phyloP scores from a whole-genome alignment of 306 rosid species.

The Prunus campanulata region DNA sequence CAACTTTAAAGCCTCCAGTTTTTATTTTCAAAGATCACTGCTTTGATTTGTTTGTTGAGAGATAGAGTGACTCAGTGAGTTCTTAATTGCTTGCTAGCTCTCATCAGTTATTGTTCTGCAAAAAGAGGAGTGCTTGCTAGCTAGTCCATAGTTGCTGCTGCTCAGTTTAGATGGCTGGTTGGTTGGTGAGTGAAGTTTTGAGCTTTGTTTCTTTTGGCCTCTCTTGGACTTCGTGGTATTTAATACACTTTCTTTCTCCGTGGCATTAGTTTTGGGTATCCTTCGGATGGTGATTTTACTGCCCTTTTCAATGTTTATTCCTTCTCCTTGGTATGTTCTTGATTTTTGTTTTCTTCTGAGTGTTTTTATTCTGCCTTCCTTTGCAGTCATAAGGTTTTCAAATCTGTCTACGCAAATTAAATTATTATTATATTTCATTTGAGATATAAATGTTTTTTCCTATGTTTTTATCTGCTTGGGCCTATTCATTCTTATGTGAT shows the following conservation, averaged over 20 bases:
- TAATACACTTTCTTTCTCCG: constrained; percentile 22
- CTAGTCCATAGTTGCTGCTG: not conserved
- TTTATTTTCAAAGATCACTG: not conserved
- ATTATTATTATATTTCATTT: constrained; percentile 15
- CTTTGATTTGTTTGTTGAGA: not conserved
- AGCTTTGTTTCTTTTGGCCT: constrained; percentile 11
- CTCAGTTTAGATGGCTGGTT: constrained; percentile 15
- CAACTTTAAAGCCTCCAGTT: not conserved
- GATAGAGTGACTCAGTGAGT: not conserved
- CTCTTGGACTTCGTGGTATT: constrained; percentile 24
- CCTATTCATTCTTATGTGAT: constrained; percentile 36
- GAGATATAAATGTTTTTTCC: constrained; percentile 14
- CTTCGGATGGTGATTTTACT: constrained; percentile 53
- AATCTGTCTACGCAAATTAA: constrained; percentile 29
- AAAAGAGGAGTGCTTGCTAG: not conserved
- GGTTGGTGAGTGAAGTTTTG: constrained; percentile 30
- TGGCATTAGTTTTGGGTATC: constrained; percentile 37
- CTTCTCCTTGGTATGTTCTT: constrained; percentile 62
- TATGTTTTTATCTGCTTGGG: constrained; percentile 47
- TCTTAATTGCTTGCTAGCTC: not conserved
- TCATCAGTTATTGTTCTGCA: not conserved
- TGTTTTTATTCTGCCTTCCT: constrained; percentile 43
- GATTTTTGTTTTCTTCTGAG: constrained; percentile 59
- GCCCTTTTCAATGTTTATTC: constrained; percentile 81
- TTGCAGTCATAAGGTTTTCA: constrained; percentile 20